phyloP scores from a whole-genome alignment of 2,329 filamentous ascomycete genomes.

The Alternaria sp. region DNA sequence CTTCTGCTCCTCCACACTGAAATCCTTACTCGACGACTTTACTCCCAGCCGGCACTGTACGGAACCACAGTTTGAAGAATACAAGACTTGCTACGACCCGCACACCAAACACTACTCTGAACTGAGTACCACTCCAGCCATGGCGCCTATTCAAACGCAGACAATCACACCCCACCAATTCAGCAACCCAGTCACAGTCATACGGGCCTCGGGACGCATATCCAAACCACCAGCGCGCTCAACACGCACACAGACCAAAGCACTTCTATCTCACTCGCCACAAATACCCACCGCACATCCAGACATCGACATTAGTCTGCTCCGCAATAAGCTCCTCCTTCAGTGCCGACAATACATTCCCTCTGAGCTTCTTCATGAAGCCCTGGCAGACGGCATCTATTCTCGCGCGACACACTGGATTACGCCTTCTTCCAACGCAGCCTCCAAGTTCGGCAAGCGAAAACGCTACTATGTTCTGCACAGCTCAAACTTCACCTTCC shows the following conservation, averaged over 20 bases:
- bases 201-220: constrained; percentile 27
- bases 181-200: constrained; percentile 30
- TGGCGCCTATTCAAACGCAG: constrained; percentile 39
- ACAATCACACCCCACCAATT: constrained; percentile 33
- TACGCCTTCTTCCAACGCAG: constrained; percentile 25
- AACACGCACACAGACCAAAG: constrained; percentile 29
- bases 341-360: constrained; percentile 34
- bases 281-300: constrained; percentile 33
- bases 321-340: constrained; percentile 38
- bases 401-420: constrained; percentile 35
- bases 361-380: constrained; percentile 26
- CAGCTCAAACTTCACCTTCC: constrained; percentile 26
- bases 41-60: background rate
- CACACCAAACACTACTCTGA: background rate
- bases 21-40: background rate
- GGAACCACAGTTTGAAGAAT: constrained; percentile 1
- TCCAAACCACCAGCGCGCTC: constrained; percentile 30
- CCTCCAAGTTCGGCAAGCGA: constrained; percentile 26
- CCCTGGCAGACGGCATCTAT: constrained; percentile 37
- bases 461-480: constrained; percentile 39
- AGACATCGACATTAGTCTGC: constrained; percentile 36
- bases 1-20: constrained; percentile 3
- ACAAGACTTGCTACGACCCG: background rate
- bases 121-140: constrained; percentile 12
- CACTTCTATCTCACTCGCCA: constrained; percentile 32